These are phyloP conservation scores for Raphanus hybrid DNA, from an alignment of 441 rosid species.

Conservation along the genomic window DNA sequence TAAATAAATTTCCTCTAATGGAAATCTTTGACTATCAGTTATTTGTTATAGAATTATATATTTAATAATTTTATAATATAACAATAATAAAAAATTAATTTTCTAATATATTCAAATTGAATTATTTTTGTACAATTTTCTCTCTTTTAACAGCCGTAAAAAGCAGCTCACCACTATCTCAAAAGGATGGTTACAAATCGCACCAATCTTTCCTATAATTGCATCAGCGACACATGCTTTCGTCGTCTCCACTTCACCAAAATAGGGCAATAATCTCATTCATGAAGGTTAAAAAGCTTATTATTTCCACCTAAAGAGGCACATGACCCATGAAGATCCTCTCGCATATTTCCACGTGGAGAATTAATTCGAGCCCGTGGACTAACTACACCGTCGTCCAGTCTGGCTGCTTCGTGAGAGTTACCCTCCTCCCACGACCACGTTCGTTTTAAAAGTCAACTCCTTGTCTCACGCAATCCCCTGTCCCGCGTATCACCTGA, in stretches of 20 bases:
- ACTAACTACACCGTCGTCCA: conserved; percentile 10
- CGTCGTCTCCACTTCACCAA: conserved; percentile 33
- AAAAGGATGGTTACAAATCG: conserved; percentile 8
- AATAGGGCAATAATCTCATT: background rate
- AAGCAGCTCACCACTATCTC: background rate
- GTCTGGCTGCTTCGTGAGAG: conserved; percentile 32
- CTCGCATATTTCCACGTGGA: background rate
- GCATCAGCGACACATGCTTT: conserved; percentile 7
- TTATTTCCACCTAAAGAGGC: background rate
- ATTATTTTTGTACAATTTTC: background rate
- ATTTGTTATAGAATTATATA: no score
- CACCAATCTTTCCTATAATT: background rate
- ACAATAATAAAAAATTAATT: no score
- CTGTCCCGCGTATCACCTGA: conserved; percentile 34
- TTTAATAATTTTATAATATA: no score
- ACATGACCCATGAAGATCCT: conserved; percentile 17
- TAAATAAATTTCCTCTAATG: no score
- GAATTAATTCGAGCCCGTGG: background rate
- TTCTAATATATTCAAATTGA: no score
- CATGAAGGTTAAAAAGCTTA: background rate
- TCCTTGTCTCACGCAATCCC: conserved; percentile 12
- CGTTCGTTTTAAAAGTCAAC: conserved; percentile 35
- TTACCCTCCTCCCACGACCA: conserved; percentile 28
- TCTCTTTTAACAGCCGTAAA: background rate
- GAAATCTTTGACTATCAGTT: no score